These are phyloP conservation scores for Diplodia scrobiculata DNA, from an alignment of 2,329 filamentous ascomycete species.

Conservation along the genomic window DNA sequence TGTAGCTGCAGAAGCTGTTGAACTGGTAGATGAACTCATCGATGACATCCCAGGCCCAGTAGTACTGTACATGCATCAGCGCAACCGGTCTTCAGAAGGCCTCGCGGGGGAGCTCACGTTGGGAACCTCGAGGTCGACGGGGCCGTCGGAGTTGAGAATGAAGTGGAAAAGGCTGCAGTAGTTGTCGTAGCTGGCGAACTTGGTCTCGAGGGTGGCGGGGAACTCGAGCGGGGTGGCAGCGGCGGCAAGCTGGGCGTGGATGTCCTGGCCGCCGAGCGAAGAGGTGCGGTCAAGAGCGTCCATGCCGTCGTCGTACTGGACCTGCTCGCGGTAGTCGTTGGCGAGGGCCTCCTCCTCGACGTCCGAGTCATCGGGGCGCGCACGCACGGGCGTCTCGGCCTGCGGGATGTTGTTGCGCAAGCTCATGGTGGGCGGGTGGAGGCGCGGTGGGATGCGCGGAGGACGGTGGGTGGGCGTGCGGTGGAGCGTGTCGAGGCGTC, in stretches of 20 bases:
- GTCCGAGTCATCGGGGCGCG: conserved; percentile 78
- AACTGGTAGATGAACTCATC: conserved; percentile 99
- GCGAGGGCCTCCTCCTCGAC: conserved; percentile 94
- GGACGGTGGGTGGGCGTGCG: conserved; percentile 13
- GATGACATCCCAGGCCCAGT: conserved; percentile 99
- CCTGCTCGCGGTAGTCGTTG: conserved; percentile 91
- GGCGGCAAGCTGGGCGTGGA: conserved; percentile 86
- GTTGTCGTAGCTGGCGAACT: conserved; percentile 98
- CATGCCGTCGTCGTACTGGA: conserved; percentile 87
- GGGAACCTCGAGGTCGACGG: conserved; percentile 92
- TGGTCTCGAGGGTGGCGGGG: conserved; percentile 90
- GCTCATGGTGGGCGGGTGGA: conserved; percentile 39
- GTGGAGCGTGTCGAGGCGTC: conserved; percentile 28
- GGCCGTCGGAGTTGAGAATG: conserved; percentile 98
- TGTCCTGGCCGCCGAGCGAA: conserved; percentile 74
- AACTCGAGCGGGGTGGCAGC: conserved; percentile 95
- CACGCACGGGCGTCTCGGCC: conserved; percentile 43
- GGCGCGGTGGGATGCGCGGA: not conserved
- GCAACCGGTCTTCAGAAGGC: not conserved
- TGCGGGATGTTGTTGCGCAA: conserved; percentile 45
- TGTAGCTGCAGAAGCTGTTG: conserved; percentile 98
- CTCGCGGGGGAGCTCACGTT: conserved; percentile 66
- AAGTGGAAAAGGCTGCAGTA: conserved; percentile 99
- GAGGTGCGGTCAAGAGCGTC: conserved; percentile 74
- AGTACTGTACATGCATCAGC: conserved; percentile 65